Evolutionary conservation across 305 asterid genomes (phyloP).

Genomic region (Nicotiana rustica): DNA sequence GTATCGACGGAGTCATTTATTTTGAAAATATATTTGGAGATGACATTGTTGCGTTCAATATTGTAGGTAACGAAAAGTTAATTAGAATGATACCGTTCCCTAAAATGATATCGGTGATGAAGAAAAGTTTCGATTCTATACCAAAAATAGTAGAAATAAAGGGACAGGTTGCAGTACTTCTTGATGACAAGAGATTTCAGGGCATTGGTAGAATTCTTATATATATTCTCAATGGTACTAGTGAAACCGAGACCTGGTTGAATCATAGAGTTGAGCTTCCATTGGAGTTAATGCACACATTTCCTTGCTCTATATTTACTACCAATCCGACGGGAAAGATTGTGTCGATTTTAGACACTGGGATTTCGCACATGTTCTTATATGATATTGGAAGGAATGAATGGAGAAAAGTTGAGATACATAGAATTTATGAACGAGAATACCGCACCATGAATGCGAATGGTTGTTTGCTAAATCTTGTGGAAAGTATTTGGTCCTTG

Average conservation of each 20-base stretch:
- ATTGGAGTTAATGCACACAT: not conserved
- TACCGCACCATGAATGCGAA: too few relatives aligned
- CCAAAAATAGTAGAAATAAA: not conserved
- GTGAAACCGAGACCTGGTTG: conserved; percentile 1
- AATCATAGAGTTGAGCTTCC: not conserved
- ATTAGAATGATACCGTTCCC: not conserved
- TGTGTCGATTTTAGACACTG: not conserved
- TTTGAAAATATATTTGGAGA: not conserved
- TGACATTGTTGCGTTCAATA: not conserved
- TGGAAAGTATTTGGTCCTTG: not conserved
- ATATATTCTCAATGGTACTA: not conserved
- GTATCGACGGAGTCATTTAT: not conserved
- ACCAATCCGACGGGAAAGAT: not conserved
- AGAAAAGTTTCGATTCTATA: not conserved
- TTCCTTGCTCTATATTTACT: not conserved
- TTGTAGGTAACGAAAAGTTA: not conserved
- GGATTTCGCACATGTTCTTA: not conserved
- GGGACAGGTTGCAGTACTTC: not conserved
- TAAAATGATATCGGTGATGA: not conserved
- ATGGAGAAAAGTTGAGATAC: not conserved
- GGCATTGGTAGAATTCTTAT: not conserved
- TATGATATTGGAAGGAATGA: not conserved
- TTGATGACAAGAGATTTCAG: not conserved
- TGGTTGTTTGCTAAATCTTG: not conserved
- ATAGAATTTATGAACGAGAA: not conserved